Evolutionary conservation across 495 filamentous ascomycete species (phyloP).

Genomic region (Penicillium soppii): DNA sequence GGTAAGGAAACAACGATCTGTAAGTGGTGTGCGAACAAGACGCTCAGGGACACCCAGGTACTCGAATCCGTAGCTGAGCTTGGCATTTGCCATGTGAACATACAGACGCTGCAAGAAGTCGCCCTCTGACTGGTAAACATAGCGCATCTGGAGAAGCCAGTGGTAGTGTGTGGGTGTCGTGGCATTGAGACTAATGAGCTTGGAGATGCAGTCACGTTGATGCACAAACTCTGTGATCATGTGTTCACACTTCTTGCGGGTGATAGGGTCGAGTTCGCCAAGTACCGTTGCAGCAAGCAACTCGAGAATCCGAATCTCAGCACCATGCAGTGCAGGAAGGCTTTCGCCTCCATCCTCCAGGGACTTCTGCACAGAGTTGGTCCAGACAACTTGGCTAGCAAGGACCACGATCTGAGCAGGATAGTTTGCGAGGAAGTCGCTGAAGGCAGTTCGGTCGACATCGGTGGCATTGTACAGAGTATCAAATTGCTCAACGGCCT

Average conservation of each 20-base stretch:
- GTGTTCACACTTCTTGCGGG: conserved; percentile 95
- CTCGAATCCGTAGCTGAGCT: conserved; percentile 93
- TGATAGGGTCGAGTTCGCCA: conserved; percentile 80
- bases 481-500: conserved; percentile 72
- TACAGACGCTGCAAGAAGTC: conserved; percentile 81
- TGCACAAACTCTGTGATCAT: conserved; percentile 99
- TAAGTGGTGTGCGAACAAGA: conserved; percentile 92
- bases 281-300: conserved; percentile 87
- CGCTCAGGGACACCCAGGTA: conserved; percentile 95
- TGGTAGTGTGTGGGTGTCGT: conserved; percentile 78
- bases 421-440: conserved; percentile 73
- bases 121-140: conserved; percentile 78
- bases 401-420: conserved; percentile 95
- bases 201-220: conserved; percentile 87
- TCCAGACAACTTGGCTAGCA: conserved; percentile 95
- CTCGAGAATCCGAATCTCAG: conserved; percentile 76
- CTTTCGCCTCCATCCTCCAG: conserved; percentile 65
- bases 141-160: conserved; percentile 98
- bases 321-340: conserved; percentile 67
- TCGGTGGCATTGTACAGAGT: conserved; percentile 65
- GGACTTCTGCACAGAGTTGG: conserved; percentile 72
- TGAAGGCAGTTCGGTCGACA: conserved; percentile 66
- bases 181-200: conserved; percentile 72
- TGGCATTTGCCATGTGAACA: conserved; percentile 96
- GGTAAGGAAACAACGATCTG: conserved; percentile 96